phyloP scores from a whole-genome alignment of 768 basidiomycete species.

The Rhodocollybia butyracea region DNA sequence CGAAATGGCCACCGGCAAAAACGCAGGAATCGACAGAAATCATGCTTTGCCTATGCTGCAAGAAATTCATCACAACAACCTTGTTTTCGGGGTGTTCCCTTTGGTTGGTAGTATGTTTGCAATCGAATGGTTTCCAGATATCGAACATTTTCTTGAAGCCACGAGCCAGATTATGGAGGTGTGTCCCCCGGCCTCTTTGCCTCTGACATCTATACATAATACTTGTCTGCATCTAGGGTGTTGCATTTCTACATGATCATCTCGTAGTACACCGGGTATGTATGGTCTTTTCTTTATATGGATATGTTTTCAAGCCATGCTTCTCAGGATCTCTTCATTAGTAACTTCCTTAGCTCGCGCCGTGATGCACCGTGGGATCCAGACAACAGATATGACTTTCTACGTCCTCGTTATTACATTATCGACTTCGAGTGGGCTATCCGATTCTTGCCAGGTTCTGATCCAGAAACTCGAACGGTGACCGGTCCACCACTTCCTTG shows the following conservation, averaged over 20 bases:
- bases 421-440: slow-evolving; percentile 9
- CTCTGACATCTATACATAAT: background rate
- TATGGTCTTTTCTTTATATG: background rate
- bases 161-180: slow-evolving; percentile 7
- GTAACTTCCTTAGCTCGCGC: slow-evolving; percentile 2
- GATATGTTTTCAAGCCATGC: background rate
- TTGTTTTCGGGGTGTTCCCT: slow-evolving; percentile 4
- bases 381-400: background rate
- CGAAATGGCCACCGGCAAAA: background rate
- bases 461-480: slow-evolving; percentile 1
- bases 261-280: slow-evolving; percentile 5
- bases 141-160: background rate
- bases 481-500: slow-evolving; percentile 4
- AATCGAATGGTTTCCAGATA: background rate
- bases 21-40: background rate
- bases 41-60: slow-evolving; percentile 4
- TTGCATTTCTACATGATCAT: slow-evolving; percentile 6
- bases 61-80: background rate
- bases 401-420: slow-evolving; percentile 6
- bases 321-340: slow-evolving; percentile 1
- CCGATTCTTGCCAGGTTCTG: background rate
- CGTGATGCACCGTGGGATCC: background rate
- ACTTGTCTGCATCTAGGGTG: background rate
- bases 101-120: background rate
- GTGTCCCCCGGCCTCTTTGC: background rate